A percentile compares a stretch with the other conserved stretches of the same genome.
Evolutionary conservation across 768 basidiomycete genomes (phyloP).

Genomic region (Porphyrellus cyaneotinctus): DNA sequence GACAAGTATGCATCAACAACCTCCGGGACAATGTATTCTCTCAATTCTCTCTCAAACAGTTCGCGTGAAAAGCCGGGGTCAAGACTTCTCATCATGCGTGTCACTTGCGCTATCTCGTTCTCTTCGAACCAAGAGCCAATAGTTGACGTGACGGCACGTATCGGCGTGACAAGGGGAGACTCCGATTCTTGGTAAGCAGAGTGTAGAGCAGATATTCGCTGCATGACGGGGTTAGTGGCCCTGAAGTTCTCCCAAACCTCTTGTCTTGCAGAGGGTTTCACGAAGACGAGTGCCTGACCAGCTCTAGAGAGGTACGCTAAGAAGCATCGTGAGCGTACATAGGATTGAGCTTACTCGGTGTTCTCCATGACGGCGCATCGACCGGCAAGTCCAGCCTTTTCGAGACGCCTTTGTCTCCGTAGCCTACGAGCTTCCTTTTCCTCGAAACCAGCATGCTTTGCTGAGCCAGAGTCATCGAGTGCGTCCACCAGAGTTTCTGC

Average conservation of each 20-base stretch:
- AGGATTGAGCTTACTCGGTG: conserved; percentile 62
- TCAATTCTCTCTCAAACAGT: conserved; percentile 79
- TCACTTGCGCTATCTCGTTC: conserved; percentile 96
- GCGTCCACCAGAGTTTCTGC: conserved; percentile 89
- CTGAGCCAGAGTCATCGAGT: conserved; percentile 88
- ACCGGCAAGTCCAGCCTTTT: conserved; percentile 70
- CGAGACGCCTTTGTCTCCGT: conserved; percentile 74
- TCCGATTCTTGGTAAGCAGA: conserved; percentile 89
- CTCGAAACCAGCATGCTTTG: conserved; percentile 94
- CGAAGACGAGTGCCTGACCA: conserved; percentile 78
- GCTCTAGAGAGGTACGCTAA: conserved; percentile 51
- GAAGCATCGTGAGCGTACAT: neutral
- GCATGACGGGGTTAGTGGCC: conserved; percentile 73
- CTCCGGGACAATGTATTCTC: conserved; percentile 97
- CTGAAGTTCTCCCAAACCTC: conserved; percentile 80
- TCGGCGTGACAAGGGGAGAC: conserved; percentile 75
- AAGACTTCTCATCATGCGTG: conserved; percentile 78
- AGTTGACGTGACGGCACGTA: conserved; percentile 80
- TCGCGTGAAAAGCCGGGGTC: conserved; percentile 88
- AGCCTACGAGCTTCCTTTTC: conserved; percentile 87
- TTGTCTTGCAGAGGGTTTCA: conserved; percentile 74
- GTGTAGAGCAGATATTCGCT: conserved; percentile 51
- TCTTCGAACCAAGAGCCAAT: conserved; percentile 94
- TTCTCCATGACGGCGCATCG: conserved; percentile 59
- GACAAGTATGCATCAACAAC: conserved; percentile 94